Evolutionary conservation across 75 land plant genomes (phyloP).

Genomic region (Cryptomeria japonica): DNA sequence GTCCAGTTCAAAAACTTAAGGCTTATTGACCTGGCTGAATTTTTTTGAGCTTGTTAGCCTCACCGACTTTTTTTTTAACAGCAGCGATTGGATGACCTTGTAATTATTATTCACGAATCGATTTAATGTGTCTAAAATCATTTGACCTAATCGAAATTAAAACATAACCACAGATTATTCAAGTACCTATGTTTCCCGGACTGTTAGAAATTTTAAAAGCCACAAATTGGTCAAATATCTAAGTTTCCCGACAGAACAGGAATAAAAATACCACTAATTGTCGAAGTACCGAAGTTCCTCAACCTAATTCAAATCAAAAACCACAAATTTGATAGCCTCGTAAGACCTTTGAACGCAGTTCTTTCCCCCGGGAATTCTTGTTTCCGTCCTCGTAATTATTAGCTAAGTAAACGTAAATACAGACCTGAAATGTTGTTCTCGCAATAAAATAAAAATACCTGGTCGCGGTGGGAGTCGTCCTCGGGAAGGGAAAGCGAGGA

Average conservation of each 20-base stretch:
- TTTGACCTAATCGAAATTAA: no score
- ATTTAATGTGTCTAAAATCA: no score
- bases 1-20: no score
- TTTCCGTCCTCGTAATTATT: background rate
- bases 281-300: background rate
- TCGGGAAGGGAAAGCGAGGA: constrained; percentile 38
- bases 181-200: no score
- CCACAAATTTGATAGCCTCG: background rate
- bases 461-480: constrained; percentile 36
- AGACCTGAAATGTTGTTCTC: background rate
- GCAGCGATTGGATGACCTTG: no score
- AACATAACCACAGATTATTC: no score
- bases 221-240: background rate
- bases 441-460: constrained; percentile 30
- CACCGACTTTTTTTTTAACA: no score
- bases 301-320: background rate
- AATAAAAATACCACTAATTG: background rate
- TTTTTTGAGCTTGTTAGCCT: no score
- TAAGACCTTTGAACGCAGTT: background rate
- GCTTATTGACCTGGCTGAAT: no score
- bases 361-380: background rate
- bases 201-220: background rate
- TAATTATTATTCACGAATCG: no score
- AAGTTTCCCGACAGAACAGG: background rate
- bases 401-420: background rate